Evolutionary conservation across 176 grass and related monocot species (phyloP), one percentile per base, ranked within the genome.

Genomic region (Guadua angustifolia): DNA sequence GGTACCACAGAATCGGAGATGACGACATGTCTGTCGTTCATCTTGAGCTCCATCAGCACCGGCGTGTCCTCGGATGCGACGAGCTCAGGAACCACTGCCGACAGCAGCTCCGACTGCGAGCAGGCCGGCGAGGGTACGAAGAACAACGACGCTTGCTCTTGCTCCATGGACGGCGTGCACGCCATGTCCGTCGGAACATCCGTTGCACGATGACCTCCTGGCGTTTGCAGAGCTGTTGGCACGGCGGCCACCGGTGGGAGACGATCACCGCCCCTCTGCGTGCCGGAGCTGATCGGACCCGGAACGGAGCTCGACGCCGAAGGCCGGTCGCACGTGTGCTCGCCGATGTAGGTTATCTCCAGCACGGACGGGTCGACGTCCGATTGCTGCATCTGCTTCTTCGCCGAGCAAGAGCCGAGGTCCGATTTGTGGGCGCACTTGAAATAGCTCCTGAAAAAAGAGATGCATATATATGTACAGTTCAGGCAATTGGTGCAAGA

Each of bases 121-220:
- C 71, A 83, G 5, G 45, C 82, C 44, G 71, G 82, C 44, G 82
- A 83, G 9, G 82, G 82, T 75, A 83, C 25, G 59, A 66, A 40
- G 14, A 75, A 71, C 5, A 51, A 22, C 1, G 59, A n/a, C 0
- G 4, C 69, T 38, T 25, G 19, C 56, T 73, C 80, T 3, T 62
- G 21, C 69, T 63, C 69, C 69, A 74, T 39, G 2, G 24, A 65
- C 21, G 57, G 58, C 10, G 57, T 74, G 19, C 0, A 74, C 15
- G 14, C 12, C 82, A 24, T 65, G 29, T 25, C 70, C 22, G 35
- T 16, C 12, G 43, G 12, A 62, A 29, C 24, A 24, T 29, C 59
- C 4, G 24, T 62, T 4, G 12, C 59, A 15, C 24, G 59, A 49
- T 71, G 69, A 4, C 16, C 12, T 6, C 15, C 69, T 45, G 44